Percentiles rank a stretch among this genome's conserved stretches.
phyloP scores from a whole-genome alignment of 1,139 yeast genomes.

The Kodamaea fungicola region DNA sequence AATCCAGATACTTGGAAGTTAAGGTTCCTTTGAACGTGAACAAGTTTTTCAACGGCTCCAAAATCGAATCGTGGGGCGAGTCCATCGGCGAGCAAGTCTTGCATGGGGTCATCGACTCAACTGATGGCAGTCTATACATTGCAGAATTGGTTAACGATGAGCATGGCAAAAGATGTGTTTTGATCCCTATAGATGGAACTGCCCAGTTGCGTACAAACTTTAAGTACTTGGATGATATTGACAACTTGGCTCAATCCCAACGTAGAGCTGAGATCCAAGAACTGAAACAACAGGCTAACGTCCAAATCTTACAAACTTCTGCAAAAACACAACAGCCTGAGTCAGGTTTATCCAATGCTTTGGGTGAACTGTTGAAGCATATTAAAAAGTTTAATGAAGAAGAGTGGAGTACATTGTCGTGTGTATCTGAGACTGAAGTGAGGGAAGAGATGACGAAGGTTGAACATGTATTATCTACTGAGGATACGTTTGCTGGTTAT shows the following conservation, averaged over 20 bases:
- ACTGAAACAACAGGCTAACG: conserved; percentile 34
- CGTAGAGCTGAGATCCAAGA: conserved; percentile 20
- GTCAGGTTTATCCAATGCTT: conserved; percentile 63
- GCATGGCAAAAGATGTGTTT: conserved; percentile 43
- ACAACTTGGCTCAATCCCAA: conserved; percentile 24
- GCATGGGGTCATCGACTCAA: conserved; percentile 61
- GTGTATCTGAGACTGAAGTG: conserved; percentile 40
- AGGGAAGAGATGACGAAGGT: conserved; percentile 24
- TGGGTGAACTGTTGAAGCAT: conserved; percentile 78
- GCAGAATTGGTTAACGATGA: conserved; percentile 27
- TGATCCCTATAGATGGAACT: conserved; percentile 64
- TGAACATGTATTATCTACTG: conserved; percentile 23
- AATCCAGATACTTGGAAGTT: conserved; percentile 56
- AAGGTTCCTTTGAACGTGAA: conserved; percentile 66
- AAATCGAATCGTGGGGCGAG: conserved; percentile 62
- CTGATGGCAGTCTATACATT: conserved; percentile 50
- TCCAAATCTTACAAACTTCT: conserved; percentile 43
- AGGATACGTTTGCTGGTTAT: conserved; percentile 31
- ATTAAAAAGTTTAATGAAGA: conserved; percentile 79
- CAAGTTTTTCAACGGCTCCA: conserved; percentile 61
- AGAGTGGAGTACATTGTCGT: conserved; percentile 45
- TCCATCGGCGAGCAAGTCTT: conserved; percentile 57
- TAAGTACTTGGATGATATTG: conserved; percentile 63
- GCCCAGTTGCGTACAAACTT: conserved; percentile 83
- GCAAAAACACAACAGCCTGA: conserved; percentile 57